Conservation (phyloP, 352 stramenopile species). For the Pythium aristosporum region DNA sequence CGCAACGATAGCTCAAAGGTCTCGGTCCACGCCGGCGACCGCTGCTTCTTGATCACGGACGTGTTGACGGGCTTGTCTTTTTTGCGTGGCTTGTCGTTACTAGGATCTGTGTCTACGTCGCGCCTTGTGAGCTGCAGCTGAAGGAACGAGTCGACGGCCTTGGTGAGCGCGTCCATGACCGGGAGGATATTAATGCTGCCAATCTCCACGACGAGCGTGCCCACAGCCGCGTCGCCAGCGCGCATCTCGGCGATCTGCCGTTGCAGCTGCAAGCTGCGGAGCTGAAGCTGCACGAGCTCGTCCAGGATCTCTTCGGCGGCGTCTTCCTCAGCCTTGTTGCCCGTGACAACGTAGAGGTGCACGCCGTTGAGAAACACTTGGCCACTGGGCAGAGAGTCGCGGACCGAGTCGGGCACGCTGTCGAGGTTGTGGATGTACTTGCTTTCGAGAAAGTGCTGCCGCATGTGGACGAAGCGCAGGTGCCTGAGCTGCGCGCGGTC, state of each 20-base stretch:
- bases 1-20: conserved; percentile 52
- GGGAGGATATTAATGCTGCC: conserved; percentile 67
- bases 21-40: conserved; percentile 60
- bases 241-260: conserved; percentile 40
- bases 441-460: conserved; percentile 46
- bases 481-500: conserved; percentile 37
- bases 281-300: conserved; percentile 44
- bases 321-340: conserved; percentile 67
- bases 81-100: conserved; percentile 3
- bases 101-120: not conserved
- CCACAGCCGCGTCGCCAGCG: conserved; percentile 27
- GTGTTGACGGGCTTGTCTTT: conserved; percentile 42
- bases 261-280: conserved; percentile 39
- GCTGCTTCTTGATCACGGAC: conserved; percentile 59
- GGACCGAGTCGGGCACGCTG: conserved; percentile 27
- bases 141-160: conserved; percentile 56
- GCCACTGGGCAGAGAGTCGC: conserved; percentile 35
- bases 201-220: conserved; percentile 51
- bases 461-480: conserved; percentile 22
- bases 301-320: conserved; percentile 70
- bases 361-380: conserved; percentile 77
- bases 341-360: conserved; percentile 62
- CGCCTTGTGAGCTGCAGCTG: conserved; percentile 33
- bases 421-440: conserved; percentile 65
- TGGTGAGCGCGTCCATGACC: conserved; percentile 51